A percentile compares a stretch with the other conserved stretches of the same genome.
These are phyloP conservation scores for Cardamine resedifolia DNA, from an alignment of 345 rosid species.

Conservation along the genomic window DNA sequence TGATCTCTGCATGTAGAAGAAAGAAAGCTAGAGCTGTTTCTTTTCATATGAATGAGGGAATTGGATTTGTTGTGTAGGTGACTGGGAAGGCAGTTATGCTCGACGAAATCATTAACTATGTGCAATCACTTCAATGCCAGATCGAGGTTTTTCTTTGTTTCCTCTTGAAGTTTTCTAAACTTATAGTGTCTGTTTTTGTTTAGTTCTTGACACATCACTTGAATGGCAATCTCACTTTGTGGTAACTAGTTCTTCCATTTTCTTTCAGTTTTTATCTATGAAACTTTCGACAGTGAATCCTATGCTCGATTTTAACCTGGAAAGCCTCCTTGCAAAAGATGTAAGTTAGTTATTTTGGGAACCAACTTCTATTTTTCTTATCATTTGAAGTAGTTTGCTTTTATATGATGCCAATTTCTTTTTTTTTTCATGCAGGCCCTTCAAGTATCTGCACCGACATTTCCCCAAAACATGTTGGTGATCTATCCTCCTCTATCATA, in stretches of 20 bases:
- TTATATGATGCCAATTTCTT: background rate
- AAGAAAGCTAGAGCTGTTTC: background rate
- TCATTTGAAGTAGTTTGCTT: background rate
- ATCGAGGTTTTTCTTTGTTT: slow-evolving; percentile 62
- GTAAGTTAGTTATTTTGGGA: slow-evolving; percentile 50
- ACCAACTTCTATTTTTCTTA: background rate
- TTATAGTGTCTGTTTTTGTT: background rate
- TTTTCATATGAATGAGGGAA: background rate
- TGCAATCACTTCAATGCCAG: slow-evolving; percentile 88
- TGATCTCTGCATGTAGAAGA: background rate
- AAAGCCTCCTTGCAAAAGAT: slow-evolving; percentile 78
- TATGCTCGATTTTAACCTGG: slow-evolving; percentile 60
- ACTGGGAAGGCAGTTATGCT: slow-evolving; percentile 96
- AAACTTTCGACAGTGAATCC: slow-evolving; percentile 89
- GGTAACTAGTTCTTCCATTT: background rate
- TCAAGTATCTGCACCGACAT: slow-evolving; percentile 54
- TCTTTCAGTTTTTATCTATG: slow-evolving; percentile 79
- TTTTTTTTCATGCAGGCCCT: slow-evolving; percentile 46
- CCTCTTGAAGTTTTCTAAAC: background rate
- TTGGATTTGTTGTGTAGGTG: slow-evolving; percentile 45
- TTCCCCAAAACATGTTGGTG: slow-evolving; percentile 52
- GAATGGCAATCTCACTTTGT: background rate
- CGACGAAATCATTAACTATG: slow-evolving; percentile 93
- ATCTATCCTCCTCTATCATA: slow-evolving; percentile 58
- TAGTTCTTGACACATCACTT: background rate